A percentile compares a stretch with the other conserved stretches of the same genome.
These are phyloP conservation scores for Hibiscus mutabilis DNA, from an alignment of 345 rosid genomes.

Conservation along the genomic window DNA sequence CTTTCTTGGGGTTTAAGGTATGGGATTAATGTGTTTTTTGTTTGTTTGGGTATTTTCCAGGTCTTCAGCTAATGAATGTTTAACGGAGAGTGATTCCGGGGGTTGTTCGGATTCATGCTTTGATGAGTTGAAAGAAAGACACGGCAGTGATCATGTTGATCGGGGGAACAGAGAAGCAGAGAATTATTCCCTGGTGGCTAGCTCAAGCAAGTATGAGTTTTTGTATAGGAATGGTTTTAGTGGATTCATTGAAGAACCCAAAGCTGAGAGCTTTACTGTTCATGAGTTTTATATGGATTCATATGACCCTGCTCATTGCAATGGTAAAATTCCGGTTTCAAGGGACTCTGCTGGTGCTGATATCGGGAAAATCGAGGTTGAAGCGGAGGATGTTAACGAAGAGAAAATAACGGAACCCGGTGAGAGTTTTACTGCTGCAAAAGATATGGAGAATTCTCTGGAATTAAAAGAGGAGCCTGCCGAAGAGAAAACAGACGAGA, in stretches of 20 bases:
- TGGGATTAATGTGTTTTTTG: neutral
- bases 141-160: conserved; percentile 1
- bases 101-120: conserved; percentile 18
- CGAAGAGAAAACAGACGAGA: conserved; percentile 18
- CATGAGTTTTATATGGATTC: conserved; percentile 28
- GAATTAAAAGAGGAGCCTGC: neutral
- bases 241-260: conserved; percentile 50
- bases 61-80: conserved; percentile 11
- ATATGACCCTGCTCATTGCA: neutral
- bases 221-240: conserved; percentile 26
- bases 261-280: conserved; percentile 30
- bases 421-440: conserved; percentile 2
- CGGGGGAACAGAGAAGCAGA: conserved; percentile 15
- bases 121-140: conserved; percentile 6
- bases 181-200: conserved; percentile 17
- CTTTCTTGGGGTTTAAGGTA: neutral
- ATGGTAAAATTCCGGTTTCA: neutral
- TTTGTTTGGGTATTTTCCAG: conserved; percentile 12
- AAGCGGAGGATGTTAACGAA: too few relatives aligned
- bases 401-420: neutral
- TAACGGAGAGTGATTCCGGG: conserved; percentile 15
- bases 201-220: conserved; percentile 31
- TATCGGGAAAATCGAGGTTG: too few relatives aligned
- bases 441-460: neutral
- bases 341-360: neutral